Percentiles rank a stretch among this genome's conserved stretches.
These are phyloP conservation scores for Linnemannia elongata DNA, from an alignment of 192 early-diverging fungal genomes.

Conservation along the genomic window DNA sequence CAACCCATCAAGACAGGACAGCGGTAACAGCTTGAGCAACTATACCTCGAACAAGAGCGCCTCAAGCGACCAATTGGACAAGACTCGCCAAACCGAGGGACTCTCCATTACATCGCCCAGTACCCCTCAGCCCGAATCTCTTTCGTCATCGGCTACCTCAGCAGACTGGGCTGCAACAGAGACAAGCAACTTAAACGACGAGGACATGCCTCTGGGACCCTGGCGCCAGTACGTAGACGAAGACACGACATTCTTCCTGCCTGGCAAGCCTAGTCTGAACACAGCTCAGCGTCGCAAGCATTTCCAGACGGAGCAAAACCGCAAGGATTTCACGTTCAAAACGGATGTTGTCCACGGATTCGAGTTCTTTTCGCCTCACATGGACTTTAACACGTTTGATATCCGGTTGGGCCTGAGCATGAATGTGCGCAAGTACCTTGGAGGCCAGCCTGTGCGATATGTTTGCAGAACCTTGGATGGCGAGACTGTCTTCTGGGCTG, in stretches of 20 bases:
- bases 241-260: constrained; percentile 50
- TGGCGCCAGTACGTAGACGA: constrained; percentile 47
- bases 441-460: constrained; percentile 52
- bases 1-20: constrained; percentile 23
- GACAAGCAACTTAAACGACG: constrained; percentile 18
- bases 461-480: constrained; percentile 49
- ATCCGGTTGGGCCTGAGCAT: constrained; percentile 46
- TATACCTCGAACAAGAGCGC: constrained; percentile 11
- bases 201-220: constrained; percentile 32
- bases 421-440: constrained; percentile 50
- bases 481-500: constrained; percentile 48
- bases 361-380: constrained; percentile 58
- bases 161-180: constrained; percentile 3
- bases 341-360: constrained; percentile 54
- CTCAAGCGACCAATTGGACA: constrained; percentile 43
- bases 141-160: constrained; percentile 21
- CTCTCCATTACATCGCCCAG: constrained; percentile 13
- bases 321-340: constrained; percentile 40
- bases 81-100: neutral
- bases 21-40: neutral
- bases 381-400: constrained; percentile 58
- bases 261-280: constrained; percentile 16
- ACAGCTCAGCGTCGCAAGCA: constrained; percentile 47
- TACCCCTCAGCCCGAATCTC: constrained; percentile 41
- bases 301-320: constrained; percentile 41